A percentile compares a stretch with the other conserved stretches of the same genome.
These are phyloP conservation scores for Cyberlindnera veronae DNA, from an alignment of 805 yeast genomes.

Conservation along the genomic window DNA sequence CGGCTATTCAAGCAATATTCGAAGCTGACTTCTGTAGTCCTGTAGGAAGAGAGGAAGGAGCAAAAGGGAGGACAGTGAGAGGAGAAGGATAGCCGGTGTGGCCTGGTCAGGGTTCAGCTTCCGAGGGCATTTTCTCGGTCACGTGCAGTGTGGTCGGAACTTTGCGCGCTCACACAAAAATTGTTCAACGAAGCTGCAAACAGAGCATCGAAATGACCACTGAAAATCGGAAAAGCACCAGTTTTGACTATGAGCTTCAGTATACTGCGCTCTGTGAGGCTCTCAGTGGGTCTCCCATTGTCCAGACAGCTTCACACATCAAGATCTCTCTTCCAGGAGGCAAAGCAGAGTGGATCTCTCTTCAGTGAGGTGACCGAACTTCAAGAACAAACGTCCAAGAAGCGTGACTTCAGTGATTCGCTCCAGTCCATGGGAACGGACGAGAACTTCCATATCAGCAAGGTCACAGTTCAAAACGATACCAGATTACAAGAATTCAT, in stretches of 20 bases:
- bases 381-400: constrained; percentile 13
- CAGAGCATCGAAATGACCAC: neutral
- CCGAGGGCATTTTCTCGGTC: neutral
- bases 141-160: neutral
- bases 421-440: constrained; percentile 24
- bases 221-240: neutral
- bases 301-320: constrained; percentile 9
- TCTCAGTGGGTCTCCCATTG: neutral
- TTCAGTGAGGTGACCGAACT: constrained; percentile 26
- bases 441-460: constrained; percentile 20
- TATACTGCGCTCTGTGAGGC: constrained; percentile 6
- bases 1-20: too few species aligned
- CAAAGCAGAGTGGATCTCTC: constrained; percentile 16
- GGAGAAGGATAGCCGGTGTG: neutral
- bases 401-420: constrained; percentile 25
- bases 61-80: too few species aligned
- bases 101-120: neutral
- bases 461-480: constrained; percentile 34
- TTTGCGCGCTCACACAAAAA: neutral
- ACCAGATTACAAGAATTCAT: constrained; percentile 44
- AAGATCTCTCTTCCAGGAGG: constrained; percentile 4
- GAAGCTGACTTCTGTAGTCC: too few species aligned
- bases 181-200: constrained; percentile 1
- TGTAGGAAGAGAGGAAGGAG: too few species aligned
- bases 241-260: constrained; percentile 1